phyloP scores from a whole-genome alignment of 371 early-diverging fungal genomes.

The Batrachochytrium dendrobatidis region DNA sequence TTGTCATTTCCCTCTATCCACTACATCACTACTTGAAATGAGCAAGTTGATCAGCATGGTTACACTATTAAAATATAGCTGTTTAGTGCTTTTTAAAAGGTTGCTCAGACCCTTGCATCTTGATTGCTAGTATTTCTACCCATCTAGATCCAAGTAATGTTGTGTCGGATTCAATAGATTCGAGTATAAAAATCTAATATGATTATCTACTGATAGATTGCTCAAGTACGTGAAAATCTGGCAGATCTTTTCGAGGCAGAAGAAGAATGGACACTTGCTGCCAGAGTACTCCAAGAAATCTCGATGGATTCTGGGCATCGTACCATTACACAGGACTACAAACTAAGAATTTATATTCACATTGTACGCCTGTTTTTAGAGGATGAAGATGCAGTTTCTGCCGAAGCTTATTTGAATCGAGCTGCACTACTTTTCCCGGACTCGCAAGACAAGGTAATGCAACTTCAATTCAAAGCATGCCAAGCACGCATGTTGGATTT shows the following conservation, averaged over 20 bases:
- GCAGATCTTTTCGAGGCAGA: slow-evolving; percentile 65
- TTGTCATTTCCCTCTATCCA: too few relatives aligned
- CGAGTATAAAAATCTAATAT: too few relatives aligned
- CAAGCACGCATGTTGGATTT: slow-evolving; percentile 84
- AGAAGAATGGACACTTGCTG: slow-evolving; percentile 75
- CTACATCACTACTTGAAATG: too few relatives aligned
- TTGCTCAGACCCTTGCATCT: too few relatives aligned
- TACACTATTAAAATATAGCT: too few relatives aligned
- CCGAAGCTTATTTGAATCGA: slow-evolving; percentile 76
- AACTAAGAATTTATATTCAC: slow-evolving; percentile 71
- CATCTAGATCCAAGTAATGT: too few relatives aligned
- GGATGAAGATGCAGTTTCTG: slow-evolving; percentile 72
- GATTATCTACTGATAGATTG: too few relatives aligned
- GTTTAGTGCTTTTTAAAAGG: too few relatives aligned
- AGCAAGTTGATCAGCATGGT: too few relatives aligned
- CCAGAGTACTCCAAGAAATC: slow-evolving; percentile 69
- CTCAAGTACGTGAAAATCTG: slow-evolving; percentile 62
- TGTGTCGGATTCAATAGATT: too few relatives aligned
- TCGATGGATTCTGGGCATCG: slow-evolving; percentile 82
- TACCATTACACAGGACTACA: slow-evolving; percentile 66
- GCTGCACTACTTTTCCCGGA: slow-evolving; percentile 57
- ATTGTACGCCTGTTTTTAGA: slow-evolving; percentile 77
- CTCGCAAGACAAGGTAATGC: slow-evolving; percentile 13
- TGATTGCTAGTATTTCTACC: too few relatives aligned
- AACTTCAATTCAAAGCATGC: slow-evolving; percentile 40